Base-by-base conservation (phyloP, 306 rosid species). In the Vachellia pachyceras region DNA sequence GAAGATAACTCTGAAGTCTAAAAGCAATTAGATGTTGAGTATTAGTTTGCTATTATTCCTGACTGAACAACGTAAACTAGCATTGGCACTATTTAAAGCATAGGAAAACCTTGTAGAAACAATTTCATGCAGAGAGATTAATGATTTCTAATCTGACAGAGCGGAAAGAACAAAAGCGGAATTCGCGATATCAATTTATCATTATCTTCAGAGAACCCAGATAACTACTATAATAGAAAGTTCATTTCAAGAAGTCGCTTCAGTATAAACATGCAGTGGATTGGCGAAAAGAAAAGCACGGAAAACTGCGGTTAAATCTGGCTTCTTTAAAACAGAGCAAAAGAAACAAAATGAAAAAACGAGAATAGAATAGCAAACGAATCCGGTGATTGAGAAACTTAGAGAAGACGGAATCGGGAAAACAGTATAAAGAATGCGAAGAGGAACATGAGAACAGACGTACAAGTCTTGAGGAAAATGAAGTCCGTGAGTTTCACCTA, bases 371-470 rank as follows among this genome's bases (percentile, higher is more conserved):
- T 5, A 54, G 20, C 15, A 47, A 69, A 76, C 20, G 18, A 40
- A 76, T 20, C 8, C 2, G 11, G 3, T 3, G 18, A 49, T 5
- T 52, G 3, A 61, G 45, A 25, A 79, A 64, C 20, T 47, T 20
- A 49, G 50, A 14, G 39, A 68, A 25, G 63, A 25, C 20, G 71
- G 76, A 44, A 78, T 36, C 17, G 47, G 40, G 29, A 52, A 13
- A 81, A 46, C 44, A 29, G 61, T 15, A 11, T 10, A 0, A 50
- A 5, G 4, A 76, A 12, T 3, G 29, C 4, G 37, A 18, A 55
- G 82, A 41, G 72, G 23, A 77, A 61, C 85, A 73, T 82, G 72
- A 10, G 13, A 74, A 14, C 69, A 74, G 60, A 65, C 13, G 60
- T 1, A 18, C n/a, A 3, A 54, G 20, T 54, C 4, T 17, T 0